Percentiles rank a stretch among this genome's conserved stretches.
Evolutionary conservation across 1,284 basidiomycete species (phyloP).

Genomic region (Moesziomyces aphidis): DNA sequence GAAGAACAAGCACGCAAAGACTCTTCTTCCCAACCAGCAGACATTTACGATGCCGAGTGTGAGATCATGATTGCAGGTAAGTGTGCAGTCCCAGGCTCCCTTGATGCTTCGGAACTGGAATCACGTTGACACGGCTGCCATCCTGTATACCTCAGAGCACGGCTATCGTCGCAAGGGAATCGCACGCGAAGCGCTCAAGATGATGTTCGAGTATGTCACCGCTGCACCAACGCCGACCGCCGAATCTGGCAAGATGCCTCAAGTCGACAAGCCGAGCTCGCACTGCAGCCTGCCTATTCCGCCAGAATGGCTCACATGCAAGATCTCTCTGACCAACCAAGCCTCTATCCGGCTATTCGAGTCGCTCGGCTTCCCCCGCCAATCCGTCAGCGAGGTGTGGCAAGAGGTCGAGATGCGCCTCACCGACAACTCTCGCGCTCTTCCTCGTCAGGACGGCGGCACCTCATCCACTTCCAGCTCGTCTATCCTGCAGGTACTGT

Average conservation of each 20-base stretch:
- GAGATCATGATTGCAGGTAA: slow-evolving; percentile 86
- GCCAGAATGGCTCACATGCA: slow-evolving; percentile 41
- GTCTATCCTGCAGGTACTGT: slow-evolving; percentile 14
- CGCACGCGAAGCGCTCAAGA: slow-evolving; percentile 65
- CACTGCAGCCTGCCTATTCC: slow-evolving; percentile 44
- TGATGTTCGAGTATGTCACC: slow-evolving; percentile 65
- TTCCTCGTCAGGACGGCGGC: background rate
- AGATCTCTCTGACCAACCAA: slow-evolving; percentile 47
- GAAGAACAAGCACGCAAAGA: slow-evolving; percentile 61
- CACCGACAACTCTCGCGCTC: slow-evolving; percentile 1
- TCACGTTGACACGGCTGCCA: background rate
- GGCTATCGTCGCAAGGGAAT: slow-evolving; percentile 75
- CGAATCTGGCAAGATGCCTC: background rate
- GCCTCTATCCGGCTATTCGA: slow-evolving; percentile 52
- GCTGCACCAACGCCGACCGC: slow-evolving; percentile 63
- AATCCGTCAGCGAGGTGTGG: slow-evolving; percentile 51
- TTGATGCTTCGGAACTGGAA: background rate
- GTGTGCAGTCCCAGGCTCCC: slow-evolving; percentile 34
- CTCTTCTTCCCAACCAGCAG: background rate
- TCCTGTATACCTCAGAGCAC: slow-evolving; percentile 71
- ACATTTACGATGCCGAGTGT: slow-evolving; percentile 73
- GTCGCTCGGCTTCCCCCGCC: slow-evolving; percentile 51
- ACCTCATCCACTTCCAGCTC: too few relatives aligned
- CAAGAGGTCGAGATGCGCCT: slow-evolving; percentile 67
- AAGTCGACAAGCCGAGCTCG: background rate